Base-by-base conservation (phyloP, 2,329 filamentous ascomycete species). In the Byssoonygena ceratinophila region DNA sequence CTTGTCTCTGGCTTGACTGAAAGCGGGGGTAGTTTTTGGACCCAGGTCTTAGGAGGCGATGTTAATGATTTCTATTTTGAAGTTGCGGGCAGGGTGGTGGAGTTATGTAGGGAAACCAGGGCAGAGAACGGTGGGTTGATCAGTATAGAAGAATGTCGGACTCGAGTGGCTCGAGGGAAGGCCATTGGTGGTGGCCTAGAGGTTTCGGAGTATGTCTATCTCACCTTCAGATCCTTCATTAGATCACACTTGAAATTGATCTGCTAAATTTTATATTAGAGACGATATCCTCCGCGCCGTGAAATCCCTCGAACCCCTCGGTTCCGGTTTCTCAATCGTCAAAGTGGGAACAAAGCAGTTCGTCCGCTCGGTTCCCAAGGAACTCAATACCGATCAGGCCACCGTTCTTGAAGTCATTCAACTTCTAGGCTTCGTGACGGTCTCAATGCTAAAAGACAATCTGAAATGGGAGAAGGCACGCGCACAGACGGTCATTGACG, bases 51-150 rank as follows among this genome's bases (percentile, higher is more conserved):
- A 18, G 92, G 92, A 27, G 81, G 85, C 55, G 89, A 83, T 61
- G 90, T 98, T 60, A 94, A 96, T 66, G 92, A 98, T 68, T 98
- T 98, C 66, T 98, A 97, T 72, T 97, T 97, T 68, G 91, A 94
- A 73, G 81, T 98, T 43, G 92, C 89, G 1, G 91, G 97, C n/a
- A 79, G 87, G 46, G 86, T 97, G 0, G 92, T 98, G 4, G 91
- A 97, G 68, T 82, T 96, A 6, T 98, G 92, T 66, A 78, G 88
- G 4, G 81, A 84, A 49, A 96, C 89, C 41, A 77, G 92, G 49
- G 81, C 80, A 3, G 91, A 96, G 70, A 98, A 98, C 66, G 92
- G 92, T 5, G 92, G 92, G 0, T 74, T 98, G 62, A 87, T 98
- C 50, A 86, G 86, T 9, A 78, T 97, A 16, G 75, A 79, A 41